A percentile compares a stretch with the other conserved stretches of the same genome.
Conservation (phyloP, 257 asterid genomes). For the Primulina tabacum region DNA sequence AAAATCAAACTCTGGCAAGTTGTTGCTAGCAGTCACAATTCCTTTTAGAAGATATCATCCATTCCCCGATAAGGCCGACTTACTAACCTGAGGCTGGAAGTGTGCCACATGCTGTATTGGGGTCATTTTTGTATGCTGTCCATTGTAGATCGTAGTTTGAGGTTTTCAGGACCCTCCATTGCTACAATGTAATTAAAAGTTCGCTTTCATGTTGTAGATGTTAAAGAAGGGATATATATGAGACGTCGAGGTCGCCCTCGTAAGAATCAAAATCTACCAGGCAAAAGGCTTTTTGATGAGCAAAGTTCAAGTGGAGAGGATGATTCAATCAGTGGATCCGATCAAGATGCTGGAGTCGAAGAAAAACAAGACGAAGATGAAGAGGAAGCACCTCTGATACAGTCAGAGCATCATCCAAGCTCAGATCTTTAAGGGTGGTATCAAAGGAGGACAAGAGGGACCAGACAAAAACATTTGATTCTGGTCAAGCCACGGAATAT, state of each 20-base stretch:
- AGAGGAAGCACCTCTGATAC: constrained; percentile 60
- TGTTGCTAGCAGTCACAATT: too few species aligned
- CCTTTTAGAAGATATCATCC: too few species aligned
- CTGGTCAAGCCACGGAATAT: constrained; percentile 45
- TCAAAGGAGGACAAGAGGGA: constrained; percentile 47
- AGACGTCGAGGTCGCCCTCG: constrained; percentile 84
- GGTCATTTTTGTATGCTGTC: constrained; percentile 5
- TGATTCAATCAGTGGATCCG: constrained; percentile 84
- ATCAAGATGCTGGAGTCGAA: constrained; percentile 55
- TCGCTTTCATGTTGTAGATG: constrained; percentile 41
- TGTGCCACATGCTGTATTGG: background rate
- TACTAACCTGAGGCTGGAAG: too few species aligned
- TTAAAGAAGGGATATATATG: constrained; percentile 53
- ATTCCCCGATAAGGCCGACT: too few species aligned
- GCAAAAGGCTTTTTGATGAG: constrained; percentile 77
- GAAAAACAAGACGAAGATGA: constrained; percentile 62
- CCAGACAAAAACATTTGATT: constrained; percentile 37
- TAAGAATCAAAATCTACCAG: constrained; percentile 65
- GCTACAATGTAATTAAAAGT: background rate
- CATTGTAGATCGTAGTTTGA: constrained; percentile 7
- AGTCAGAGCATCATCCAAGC: constrained; percentile 70
- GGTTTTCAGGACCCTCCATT: background rate
- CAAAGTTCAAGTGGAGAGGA: constrained; percentile 79
- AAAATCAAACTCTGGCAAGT: too few species aligned
- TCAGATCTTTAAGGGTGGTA: constrained; percentile 56